Percentiles rank a stretch among this genome's conserved stretches.
Conservation (phyloP, 345 rosid species). For the Salix udensis region DNA sequence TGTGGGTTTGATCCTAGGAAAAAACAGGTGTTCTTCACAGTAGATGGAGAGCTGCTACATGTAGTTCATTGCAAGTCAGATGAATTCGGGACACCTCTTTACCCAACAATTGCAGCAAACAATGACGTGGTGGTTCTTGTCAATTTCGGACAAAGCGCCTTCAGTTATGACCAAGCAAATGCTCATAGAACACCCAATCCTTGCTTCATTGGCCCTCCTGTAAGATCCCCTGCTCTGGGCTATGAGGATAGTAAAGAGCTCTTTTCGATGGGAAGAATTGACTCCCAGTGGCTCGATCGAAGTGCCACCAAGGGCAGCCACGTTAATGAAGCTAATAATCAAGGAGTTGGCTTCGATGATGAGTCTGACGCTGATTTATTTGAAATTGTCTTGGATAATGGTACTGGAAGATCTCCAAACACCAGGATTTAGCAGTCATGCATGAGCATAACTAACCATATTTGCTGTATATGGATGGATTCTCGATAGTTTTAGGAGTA, state of each 20-base stretch:
- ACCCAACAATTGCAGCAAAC: constrained; percentile 60
- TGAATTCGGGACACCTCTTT: constrained; percentile 55
- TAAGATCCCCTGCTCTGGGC: constrained; percentile 43
- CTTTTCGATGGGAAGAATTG: constrained; percentile 88
- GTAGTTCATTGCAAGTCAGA: constrained; percentile 52
- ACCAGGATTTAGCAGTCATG: constrained; percentile 22
- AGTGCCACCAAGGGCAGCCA: constrained; percentile 35
- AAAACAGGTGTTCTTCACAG: constrained; percentile 60
- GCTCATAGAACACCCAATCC: constrained; percentile 56
- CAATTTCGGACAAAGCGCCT: constrained; percentile 59
- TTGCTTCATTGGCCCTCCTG: constrained; percentile 53
- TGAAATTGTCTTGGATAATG: constrained; percentile 66
- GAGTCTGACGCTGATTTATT: constrained; percentile 91
- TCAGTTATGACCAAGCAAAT: constrained; percentile 51
- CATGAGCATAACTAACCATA: constrained; percentile 7
- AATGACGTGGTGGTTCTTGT: constrained; percentile 39
- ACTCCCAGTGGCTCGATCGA: constrained; percentile 68
- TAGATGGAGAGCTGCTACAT: constrained; percentile 49
- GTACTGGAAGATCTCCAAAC: constrained; percentile 39
- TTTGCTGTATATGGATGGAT: constrained; percentile 10
- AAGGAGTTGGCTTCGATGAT: constrained; percentile 52
- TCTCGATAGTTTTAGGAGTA: neutral
- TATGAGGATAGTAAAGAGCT: constrained; percentile 78
- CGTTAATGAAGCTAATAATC: constrained; percentile 23
- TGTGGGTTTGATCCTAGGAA: constrained; percentile 65